Evolutionary conservation across 2,329 filamentous ascomycete species (phyloP).

Genomic region (Geoglossum cookeanum): DNA sequence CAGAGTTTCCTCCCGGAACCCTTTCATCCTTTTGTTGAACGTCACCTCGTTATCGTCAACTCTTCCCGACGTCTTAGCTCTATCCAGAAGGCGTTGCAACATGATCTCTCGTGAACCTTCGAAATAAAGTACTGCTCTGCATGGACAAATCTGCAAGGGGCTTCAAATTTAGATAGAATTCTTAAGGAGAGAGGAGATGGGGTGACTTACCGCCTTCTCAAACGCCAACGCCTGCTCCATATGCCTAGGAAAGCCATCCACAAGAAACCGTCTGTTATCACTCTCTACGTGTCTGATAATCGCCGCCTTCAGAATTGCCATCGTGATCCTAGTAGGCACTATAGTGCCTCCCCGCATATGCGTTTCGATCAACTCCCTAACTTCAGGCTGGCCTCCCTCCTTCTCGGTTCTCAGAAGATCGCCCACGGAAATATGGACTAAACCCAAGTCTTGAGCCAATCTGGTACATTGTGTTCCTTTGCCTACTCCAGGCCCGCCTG

Average conservation of each 20-base stretch:
- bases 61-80: slow-evolving; percentile 6
- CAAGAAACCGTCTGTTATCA: background rate
- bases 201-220: background rate
- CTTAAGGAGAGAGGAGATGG: background rate
- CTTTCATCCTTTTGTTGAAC: slow-evolving; percentile 7
- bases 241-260: background rate
- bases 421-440: slow-evolving; percentile 11
- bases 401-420: slow-evolving; percentile 10
- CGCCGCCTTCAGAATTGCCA: background rate
- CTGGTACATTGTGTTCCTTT: slow-evolving; percentile 13
- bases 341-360: slow-evolving; percentile 4
- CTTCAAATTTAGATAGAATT: background rate
- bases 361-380: background rate
- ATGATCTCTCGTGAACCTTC: slow-evolving; percentile 4
- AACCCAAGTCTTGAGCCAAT: slow-evolving; percentile 7
- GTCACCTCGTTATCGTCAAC: slow-evolving; percentile 9
- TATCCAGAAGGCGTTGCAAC: slow-evolving; percentile 4
- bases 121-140: slow-evolving; percentile 7
- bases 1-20: slow-evolving; percentile 5
- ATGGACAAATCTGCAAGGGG: slow-evolving; percentile 4
- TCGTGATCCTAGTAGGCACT: slow-evolving; percentile 4
- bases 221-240: background rate
- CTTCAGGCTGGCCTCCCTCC: background rate
- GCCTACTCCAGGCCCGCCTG: slow-evolving; percentile 12
- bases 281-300: background rate